These are phyloP conservation scores for Scleromitrula shiraiana DNA, from an alignment of 2,329 filamentous ascomycete species.

Conservation along the genomic window DNA sequence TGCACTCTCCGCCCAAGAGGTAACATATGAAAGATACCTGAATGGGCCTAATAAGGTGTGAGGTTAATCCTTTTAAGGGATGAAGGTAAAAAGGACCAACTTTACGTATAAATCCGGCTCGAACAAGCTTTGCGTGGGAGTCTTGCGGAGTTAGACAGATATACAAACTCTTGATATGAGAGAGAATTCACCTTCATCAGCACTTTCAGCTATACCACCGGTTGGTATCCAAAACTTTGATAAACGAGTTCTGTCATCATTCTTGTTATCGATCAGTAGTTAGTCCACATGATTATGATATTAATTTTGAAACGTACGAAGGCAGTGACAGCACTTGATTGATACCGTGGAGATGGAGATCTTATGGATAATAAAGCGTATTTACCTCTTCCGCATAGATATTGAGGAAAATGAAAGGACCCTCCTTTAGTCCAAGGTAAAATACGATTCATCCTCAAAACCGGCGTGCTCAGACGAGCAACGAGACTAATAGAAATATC, in stretches of 20 bases:
- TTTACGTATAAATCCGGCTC: slow-evolving; percentile 67
- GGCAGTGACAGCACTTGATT: not conserved
- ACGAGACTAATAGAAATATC: too few species aligned
- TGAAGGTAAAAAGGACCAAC: slow-evolving; percentile 34
- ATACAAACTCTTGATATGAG: not conserved
- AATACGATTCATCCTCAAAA: too few species aligned
- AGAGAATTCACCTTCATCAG: slow-evolving; percentile 41
- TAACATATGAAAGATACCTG: slow-evolving; percentile 86
- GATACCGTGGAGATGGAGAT: too few species aligned
- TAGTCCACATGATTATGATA: not conserved
- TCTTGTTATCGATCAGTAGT: slow-evolving; percentile 30
- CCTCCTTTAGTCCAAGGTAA: too few species aligned
- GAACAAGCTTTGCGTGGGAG: slow-evolving; percentile 58
- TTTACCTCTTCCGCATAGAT: too few species aligned
- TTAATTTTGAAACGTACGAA: too few species aligned
- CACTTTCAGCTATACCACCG: slow-evolving; percentile 53
- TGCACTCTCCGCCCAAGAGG: slow-evolving; percentile 82
- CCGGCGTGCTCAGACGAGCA: too few species aligned
- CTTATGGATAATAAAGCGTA: too few species aligned
- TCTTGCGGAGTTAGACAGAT: slow-evolving; percentile 41
- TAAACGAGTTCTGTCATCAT: slow-evolving; percentile 50
- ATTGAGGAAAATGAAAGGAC: too few species aligned
- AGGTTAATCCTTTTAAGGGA: not conserved
- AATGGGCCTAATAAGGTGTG: slow-evolving; percentile 53
- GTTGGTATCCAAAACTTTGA: slow-evolving; percentile 77